Conservation (phyloP, 176 grass and related monocot species). For the Saccharum spontaneum region DNA sequence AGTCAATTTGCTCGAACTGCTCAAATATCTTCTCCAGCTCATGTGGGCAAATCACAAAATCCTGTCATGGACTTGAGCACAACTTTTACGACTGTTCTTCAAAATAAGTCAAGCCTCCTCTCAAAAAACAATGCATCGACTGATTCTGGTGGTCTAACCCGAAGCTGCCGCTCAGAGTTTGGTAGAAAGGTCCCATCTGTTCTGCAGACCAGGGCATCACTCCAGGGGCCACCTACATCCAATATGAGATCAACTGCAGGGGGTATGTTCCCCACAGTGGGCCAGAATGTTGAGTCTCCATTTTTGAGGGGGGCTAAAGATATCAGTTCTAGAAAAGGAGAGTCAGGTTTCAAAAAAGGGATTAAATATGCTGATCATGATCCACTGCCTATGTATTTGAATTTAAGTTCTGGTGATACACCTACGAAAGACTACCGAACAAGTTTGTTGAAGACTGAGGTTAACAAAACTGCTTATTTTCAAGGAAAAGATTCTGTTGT, state of each 20-base stretch:
- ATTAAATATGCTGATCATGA: constrained; percentile 35
- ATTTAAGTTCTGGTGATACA: constrained; percentile 42
- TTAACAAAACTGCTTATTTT: constrained; percentile 38
- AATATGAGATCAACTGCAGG: constrained; percentile 43
- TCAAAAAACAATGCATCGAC: constrained; percentile 31
- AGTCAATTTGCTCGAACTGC: constrained; percentile 45
- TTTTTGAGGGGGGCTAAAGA: constrained; percentile 43
- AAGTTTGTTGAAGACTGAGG: constrained; percentile 39
- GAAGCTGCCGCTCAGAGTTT: constrained; percentile 38
- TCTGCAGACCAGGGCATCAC: constrained; percentile 42
- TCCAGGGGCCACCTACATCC: constrained; percentile 34
- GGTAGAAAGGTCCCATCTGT: constrained; percentile 54
- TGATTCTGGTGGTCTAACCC: constrained; percentile 33
- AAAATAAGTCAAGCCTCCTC: constrained; percentile 38
- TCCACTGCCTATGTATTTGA: constrained; percentile 44
- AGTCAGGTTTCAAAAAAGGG: constrained; percentile 43
- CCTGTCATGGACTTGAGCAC: constrained; percentile 29
- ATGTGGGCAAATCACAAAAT: constrained; percentile 36
- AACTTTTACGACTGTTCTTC: constrained; percentile 38
- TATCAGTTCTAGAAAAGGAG: constrained; percentile 35
- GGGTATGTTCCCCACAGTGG: constrained; percentile 29
- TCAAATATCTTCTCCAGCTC: constrained; percentile 41
- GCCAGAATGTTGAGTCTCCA: constrained; percentile 45
- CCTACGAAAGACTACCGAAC: constrained; percentile 38
- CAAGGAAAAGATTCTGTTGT: constrained; percentile 44